Percentiles rank a stretch among this genome's conserved stretches.
Conservation (phyloP, 1,284 basidiomycete genomes). For the Mycocalia duriaeana region DNA sequence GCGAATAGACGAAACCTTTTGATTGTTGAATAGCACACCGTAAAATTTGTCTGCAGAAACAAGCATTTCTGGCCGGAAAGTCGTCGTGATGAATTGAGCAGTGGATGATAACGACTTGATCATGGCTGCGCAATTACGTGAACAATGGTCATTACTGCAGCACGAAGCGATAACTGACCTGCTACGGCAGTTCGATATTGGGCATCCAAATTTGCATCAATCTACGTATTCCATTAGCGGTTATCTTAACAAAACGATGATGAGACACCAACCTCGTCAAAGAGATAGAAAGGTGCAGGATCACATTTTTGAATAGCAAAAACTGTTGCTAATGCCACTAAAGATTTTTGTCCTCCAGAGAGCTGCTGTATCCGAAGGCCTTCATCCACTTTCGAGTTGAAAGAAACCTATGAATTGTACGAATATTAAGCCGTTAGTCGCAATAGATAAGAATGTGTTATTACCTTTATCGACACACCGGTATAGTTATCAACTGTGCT, state of each 20-base stretch:
- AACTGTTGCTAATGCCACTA: constrained; percentile 94
- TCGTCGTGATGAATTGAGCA: constrained; percentile 98
- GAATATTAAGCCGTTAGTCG: not conserved
- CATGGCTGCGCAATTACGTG: constrained; percentile 60
- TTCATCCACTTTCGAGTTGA: constrained; percentile 97
- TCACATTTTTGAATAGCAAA: constrained; percentile 99
- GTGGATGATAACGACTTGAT: constrained; percentile 83
- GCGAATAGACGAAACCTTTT: constrained; percentile 88
- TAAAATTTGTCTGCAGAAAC: constrained; percentile 94
- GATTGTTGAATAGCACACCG: constrained; percentile 97
- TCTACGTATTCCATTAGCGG: constrained; percentile 37
- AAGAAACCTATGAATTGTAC: constrained; percentile 89
- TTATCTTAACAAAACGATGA: not conserved
- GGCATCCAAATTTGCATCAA: constrained; percentile 96
- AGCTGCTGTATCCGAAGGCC: constrained; percentile 94
- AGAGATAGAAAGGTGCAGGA: constrained; percentile 99
- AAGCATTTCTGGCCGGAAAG: constrained; percentile 96
- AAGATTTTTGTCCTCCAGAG: constrained; percentile 95
- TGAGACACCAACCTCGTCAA: constrained; percentile 73
- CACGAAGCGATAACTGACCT: constrained; percentile 42
- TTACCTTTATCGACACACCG: constrained; percentile 89
- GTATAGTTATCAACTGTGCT: constrained; percentile 91
- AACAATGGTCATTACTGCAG: not conserved
- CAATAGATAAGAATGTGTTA: no score
- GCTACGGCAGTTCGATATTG: constrained; percentile 97